Conservation (phyloP, 2,329 filamentous ascomycete genomes). For the Paraphaeosphaeria sporulosa region DNA sequence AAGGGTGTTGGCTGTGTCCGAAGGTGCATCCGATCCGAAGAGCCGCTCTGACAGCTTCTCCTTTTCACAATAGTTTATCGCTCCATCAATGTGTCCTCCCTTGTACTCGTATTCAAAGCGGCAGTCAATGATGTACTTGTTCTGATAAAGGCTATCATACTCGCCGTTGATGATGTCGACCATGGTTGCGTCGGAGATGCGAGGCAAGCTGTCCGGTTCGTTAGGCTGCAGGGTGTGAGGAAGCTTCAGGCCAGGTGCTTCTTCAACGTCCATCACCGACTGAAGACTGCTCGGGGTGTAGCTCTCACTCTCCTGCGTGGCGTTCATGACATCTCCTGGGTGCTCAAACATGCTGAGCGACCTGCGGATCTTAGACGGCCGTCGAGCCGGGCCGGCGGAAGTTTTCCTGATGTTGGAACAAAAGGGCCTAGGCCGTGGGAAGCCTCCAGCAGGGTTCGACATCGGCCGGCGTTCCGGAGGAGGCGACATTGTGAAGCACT, state of each 20-base stretch:
- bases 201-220: slow-evolving; percentile 83
- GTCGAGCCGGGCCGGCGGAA: slow-evolving; percentile 66
- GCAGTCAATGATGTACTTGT: slow-evolving; percentile 91
- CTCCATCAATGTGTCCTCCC: slow-evolving; percentile 91
- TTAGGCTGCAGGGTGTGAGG: slow-evolving; percentile 85
- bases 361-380: slow-evolving; percentile 77
- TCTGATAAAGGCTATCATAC: slow-evolving; percentile 77
- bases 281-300: slow-evolving; percentile 67
- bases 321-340: slow-evolving; percentile 84
- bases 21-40: slow-evolving; percentile 66
- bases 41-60: slow-evolving; percentile 82
- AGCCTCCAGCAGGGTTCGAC: slow-evolving; percentile 59
- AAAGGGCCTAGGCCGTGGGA: slow-evolving; percentile 70
- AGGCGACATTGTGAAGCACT: slow-evolving; percentile 83
- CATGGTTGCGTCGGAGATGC: slow-evolving; percentile 83
- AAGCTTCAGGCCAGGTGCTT: slow-evolving; percentile 74
- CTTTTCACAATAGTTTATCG: slow-evolving; percentile 97
- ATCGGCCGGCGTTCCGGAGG: slow-evolving; percentile 72
- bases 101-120: slow-evolving; percentile 99
- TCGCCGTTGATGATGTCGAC: slow-evolving; percentile 87
- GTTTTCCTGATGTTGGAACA: slow-evolving; percentile 71
- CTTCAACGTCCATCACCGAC: slow-evolving; percentile 85
- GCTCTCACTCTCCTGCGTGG: slow-evolving; percentile 68
- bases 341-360: slow-evolving; percentile 98
- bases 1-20: slow-evolving; percentile 79